Conservation (phyloP, 2,329 filamentous ascomycete genomes). For the Balansia obtecta region DNA sequence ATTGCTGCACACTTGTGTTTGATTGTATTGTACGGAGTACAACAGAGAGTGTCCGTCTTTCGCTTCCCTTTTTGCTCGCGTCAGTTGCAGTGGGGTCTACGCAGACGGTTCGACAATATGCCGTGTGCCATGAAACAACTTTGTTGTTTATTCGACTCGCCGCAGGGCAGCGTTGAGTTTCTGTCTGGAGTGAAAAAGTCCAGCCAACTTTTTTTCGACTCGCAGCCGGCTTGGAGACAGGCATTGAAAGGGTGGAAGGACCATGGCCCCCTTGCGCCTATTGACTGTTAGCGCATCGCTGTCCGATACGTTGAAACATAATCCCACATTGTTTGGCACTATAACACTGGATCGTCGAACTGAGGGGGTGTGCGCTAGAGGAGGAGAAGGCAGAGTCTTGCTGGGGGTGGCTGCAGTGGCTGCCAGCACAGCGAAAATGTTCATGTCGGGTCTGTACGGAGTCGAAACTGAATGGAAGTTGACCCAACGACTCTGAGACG, state of each 20-base stretch:
- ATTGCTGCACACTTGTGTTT: not conserved
- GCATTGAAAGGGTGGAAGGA: not conserved
- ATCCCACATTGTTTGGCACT: not conserved
- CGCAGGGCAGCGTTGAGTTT: too few species aligned
- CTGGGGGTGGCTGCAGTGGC: conserved; percentile 2
- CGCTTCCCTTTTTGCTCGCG: not conserved
- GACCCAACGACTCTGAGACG: not conserved
- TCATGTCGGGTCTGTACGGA: not conserved
- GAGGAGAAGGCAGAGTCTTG: not conserved
- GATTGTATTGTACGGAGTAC: not conserved
- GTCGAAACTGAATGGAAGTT: not conserved
- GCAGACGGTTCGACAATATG: not conserved
- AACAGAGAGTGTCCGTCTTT: not conserved
- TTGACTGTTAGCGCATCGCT: not conserved
- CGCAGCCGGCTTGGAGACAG: not conserved
- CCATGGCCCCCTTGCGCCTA: not conserved
- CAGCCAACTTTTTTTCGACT: not conserved
- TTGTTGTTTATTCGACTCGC: not conserved
- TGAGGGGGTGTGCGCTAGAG: not conserved
- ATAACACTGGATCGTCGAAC: not conserved
- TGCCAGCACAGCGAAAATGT: conserved; percentile 1
- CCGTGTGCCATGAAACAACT: not conserved
- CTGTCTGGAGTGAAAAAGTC: too few species aligned
- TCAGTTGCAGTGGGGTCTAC: not conserved
- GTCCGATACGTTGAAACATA: not conserved